phyloP scores from a whole-genome alignment of 768 basidiomycete species.

The Sarcodon sp. region DNA sequence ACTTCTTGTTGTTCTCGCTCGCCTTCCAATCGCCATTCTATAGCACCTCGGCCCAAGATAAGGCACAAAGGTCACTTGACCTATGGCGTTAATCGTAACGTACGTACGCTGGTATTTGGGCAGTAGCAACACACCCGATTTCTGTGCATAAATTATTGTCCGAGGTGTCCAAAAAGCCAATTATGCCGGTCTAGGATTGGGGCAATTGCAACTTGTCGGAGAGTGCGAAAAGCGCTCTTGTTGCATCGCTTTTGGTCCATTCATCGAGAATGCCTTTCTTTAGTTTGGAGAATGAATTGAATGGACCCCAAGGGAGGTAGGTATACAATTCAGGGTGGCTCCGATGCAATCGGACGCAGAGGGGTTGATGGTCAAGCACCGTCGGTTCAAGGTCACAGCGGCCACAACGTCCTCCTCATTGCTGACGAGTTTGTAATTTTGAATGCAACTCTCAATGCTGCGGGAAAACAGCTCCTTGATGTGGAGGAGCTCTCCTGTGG shows the following conservation, averaged over 20 bases:
- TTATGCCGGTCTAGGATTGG: slow-evolving; percentile 23
- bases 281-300: slow-evolving; percentile 5
- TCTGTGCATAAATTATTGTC: slow-evolving; percentile 20
- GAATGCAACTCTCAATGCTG: neutral
- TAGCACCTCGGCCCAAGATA: too few species aligned
- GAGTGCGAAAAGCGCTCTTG: slow-evolving; percentile 20
- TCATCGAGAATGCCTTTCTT: slow-evolving; percentile 13
- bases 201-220: slow-evolving; percentile 25
- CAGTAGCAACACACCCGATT: slow-evolving; percentile 24
- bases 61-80: too few species aligned
- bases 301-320: slow-evolving; percentile 19
- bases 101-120: slow-evolving; percentile 28
- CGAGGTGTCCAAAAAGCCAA: slow-evolving; percentile 21
- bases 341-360: neutral
- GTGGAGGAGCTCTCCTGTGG: too few species aligned
- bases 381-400: slow-evolving; percentile 1
- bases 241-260: slow-evolving; percentile 7
- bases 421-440: neutral
- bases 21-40: slow-evolving; percentile 22
- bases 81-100: slow-evolving; percentile 21
- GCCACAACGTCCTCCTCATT: neutral
- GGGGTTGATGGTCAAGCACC: slow-evolving; percentile 3
- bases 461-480: neutral
- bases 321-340: slow-evolving; percentile 13
- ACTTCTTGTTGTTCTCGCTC: slow-evolving; percentile 31